Base-by-base conservation (phyloP, 2,329 filamentous ascomycete species). In the Ascochyta rabiei region DNA sequence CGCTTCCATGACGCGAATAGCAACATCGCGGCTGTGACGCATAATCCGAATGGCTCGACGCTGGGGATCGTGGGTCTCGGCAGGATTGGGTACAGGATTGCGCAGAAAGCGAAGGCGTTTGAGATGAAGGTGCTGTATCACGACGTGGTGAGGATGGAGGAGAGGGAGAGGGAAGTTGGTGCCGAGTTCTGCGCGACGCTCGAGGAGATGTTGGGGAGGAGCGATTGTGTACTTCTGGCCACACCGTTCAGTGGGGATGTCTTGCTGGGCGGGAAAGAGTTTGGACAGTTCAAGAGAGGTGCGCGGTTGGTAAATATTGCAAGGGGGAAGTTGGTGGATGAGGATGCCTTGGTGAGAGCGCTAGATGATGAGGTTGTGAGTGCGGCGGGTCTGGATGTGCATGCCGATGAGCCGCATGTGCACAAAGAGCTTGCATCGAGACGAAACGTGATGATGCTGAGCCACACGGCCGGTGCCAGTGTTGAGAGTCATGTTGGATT, bases 1-100 rank as follows among this genome's bases (percentile, higher is more conserved):
- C 62, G 76, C 12, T 90, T 89, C 70, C 70, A 73, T 19, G 76
- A 82, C 57, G 86, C 87, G 54, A 88, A 90, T 68, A 77, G 77
- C 12, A 79, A 81, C 51, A 84, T 86, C 1, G 85, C 86, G 0
- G 78, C 80, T 5, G 78, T 80, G 13, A 86, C 87, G 2, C 83
- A 84, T 64, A 90, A 89, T 71, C 86, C 87, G 1, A 82, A 84
- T 16, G 79, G 80, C 12, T 82, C 84, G 48, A 76, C 76, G 0
- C 79, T 91, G 0, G 89, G 88, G 0, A 80, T 91, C 24, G 81
- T 92, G 23, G 89, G 89, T 0, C 79, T 91, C 2, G 89, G 89
- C 2, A 85, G 87, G 19, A 80, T 79, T 35, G 77, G 77, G 0
- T 61, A 64, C 43, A 44, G 75, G 5, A 64, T 91, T 18, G 89